phyloP scores from a whole-genome alignment of 768 basidiomycete genomes.

The Basidioascus undulatus region DNA sequence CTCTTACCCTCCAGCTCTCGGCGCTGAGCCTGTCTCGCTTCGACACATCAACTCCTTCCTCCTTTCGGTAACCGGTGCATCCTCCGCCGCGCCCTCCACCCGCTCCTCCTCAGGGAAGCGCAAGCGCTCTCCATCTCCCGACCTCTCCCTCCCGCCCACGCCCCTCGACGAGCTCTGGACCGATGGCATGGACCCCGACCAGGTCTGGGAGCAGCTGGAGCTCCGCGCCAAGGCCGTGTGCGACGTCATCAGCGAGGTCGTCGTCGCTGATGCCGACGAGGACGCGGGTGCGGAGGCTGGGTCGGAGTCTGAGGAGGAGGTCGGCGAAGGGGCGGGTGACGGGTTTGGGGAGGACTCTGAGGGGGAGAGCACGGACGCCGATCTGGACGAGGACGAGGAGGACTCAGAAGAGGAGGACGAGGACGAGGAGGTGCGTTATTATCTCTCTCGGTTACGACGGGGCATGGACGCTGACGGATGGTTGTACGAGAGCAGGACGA shows the following conservation, averaged over 20 bases:
- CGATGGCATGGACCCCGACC: slow-evolving; percentile 48
- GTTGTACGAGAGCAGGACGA: slow-evolving; percentile 9
- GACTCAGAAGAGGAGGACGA: neutral
- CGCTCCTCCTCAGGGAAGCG: slow-evolving; percentile 23
- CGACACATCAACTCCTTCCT: slow-evolving; percentile 42
- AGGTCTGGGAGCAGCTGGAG: slow-evolving; percentile 87
- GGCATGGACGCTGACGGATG: slow-evolving; percentile 1
- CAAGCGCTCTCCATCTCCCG: slow-evolving; percentile 18
- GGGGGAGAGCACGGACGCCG: slow-evolving; percentile 8
- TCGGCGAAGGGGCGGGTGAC: slow-evolving; percentile 15
- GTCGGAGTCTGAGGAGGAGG: slow-evolving; percentile 13
- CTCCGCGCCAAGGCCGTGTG: slow-evolving; percentile 47
- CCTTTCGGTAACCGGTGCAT: slow-evolving; percentile 36
- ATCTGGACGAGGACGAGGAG: slow-evolving; percentile 4
- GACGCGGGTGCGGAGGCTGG: slow-evolving; percentile 18
- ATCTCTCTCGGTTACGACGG: too few relatives aligned
- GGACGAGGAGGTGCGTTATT: slow-evolving; percentile 13
- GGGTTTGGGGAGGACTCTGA: slow-evolving; percentile 11
- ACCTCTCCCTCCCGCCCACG: slow-evolving; percentile 23
- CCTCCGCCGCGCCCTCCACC: slow-evolving; percentile 36
- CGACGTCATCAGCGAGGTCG: slow-evolving; percentile 25
- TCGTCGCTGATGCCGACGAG: slow-evolving; percentile 18
- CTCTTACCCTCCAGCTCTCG: slow-evolving; percentile 27
- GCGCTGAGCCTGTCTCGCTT: slow-evolving; percentile 39
- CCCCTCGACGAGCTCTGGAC: slow-evolving; percentile 46